phyloP scores from a whole-genome alignment of 1,284 basidiomycete species.

The Pterulicium gracile region DNA sequence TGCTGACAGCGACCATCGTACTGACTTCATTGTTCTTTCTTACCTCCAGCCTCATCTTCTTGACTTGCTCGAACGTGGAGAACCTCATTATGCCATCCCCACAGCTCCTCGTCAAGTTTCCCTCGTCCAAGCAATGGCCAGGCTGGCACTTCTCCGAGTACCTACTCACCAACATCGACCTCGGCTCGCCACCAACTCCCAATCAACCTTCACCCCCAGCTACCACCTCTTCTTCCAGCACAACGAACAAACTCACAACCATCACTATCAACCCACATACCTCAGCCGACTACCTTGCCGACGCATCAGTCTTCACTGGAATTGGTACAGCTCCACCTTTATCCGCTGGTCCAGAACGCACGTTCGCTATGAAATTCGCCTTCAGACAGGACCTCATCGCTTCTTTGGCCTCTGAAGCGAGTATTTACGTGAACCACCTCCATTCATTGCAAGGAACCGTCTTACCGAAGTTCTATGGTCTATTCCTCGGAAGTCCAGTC shows the following conservation, averaged over 20 bases:
- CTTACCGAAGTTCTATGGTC: background rate
- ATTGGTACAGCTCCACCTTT: background rate
- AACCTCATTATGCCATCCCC: no score
- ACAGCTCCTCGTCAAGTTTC: conserved; percentile 2
- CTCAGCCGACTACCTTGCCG: background rate
- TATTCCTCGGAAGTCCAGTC: background rate
- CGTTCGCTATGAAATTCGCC: background rate
- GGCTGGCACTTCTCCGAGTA: background rate
- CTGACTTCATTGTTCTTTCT: no score
- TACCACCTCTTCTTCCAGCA: background rate
- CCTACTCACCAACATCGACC: conserved; percentile 1
- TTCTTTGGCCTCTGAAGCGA: background rate
- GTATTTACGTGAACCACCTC: background rate
- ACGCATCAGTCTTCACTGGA: background rate
- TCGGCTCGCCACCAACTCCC: background rate
- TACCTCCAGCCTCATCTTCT: no score
- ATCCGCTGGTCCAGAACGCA: background rate
- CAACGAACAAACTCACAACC: background rate
- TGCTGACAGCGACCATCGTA: no score
- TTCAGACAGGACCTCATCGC: background rate
- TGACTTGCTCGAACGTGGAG: no score
- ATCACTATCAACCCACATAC: background rate
- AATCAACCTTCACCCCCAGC: background rate
- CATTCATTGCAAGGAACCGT: background rate
- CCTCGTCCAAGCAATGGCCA: conserved; percentile 1